Conservation (phyloP, 2,329 filamentous ascomycete species). For the Dothideomycetes sp. region DNA sequence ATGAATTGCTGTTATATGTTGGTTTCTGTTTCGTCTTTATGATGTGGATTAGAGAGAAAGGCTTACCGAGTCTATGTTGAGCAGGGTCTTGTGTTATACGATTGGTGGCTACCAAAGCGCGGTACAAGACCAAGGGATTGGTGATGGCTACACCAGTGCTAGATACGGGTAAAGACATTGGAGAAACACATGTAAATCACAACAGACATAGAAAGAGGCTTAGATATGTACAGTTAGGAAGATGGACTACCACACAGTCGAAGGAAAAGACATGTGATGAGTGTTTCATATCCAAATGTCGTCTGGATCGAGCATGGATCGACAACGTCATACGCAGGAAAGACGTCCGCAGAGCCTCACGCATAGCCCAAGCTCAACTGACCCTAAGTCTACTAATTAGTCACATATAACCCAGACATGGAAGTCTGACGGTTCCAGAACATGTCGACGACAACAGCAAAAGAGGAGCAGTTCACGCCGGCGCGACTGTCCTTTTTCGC, state of each 20-base stretch:
- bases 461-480: conserved; percentile 36
- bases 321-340: too few relatives aligned
- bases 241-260: not conserved
- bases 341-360: conserved; percentile 11
- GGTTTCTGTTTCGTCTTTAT: not conserved
- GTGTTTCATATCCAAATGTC: not conserved
- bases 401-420: not conserved
- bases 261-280: not conserved
- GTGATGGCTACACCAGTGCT: conserved; percentile 38
- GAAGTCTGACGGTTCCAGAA: too few relatives aligned
- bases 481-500: conserved; percentile 84
- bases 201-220: too few relatives aligned
- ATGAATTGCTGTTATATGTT: conserved; percentile 49
- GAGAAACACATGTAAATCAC: not conserved
- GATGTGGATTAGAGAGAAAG: not conserved
- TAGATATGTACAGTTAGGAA: not conserved
- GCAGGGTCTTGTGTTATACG: conserved; percentile 59
- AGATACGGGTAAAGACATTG: conserved; percentile 14
- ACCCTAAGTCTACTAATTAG: too few relatives aligned
- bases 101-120: conserved; percentile 58
- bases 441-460: not conserved
- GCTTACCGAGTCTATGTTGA: conserved; percentile 53
- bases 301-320: not conserved
- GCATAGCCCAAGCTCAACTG: too few relatives aligned
- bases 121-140: conserved; percentile 69